Evolutionary conservation across 192 early-diverging fungal genomes (phyloP).

Genomic region (Podila minutissima): DNA sequence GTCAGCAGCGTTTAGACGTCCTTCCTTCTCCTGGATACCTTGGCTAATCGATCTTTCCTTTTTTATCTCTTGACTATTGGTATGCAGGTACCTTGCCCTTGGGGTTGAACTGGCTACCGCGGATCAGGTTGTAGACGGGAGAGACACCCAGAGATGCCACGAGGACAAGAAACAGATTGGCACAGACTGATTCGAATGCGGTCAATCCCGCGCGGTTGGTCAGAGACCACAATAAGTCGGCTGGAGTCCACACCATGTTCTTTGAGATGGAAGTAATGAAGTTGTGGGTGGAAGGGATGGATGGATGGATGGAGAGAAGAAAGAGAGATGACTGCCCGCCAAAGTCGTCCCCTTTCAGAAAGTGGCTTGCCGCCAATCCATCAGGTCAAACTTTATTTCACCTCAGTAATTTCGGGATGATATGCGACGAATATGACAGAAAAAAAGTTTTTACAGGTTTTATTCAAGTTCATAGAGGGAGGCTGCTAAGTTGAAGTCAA

Average conservation of each 20-base stretch:
- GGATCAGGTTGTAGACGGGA: constrained; percentile 29
- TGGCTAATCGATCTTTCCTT: not conserved
- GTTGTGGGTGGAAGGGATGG: not conserved
- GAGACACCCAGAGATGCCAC: constrained; percentile 16
- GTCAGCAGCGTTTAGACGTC: not conserved
- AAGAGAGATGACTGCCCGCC: constrained; percentile 5
- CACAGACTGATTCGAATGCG: constrained; percentile 40
- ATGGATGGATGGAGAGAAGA: not conserved
- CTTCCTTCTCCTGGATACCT: not conserved
- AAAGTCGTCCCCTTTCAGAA: not conserved
- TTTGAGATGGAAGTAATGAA: not conserved
- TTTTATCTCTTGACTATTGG: not conserved
- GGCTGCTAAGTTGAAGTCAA: too few relatives aligned
- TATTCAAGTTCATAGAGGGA: too few relatives aligned
- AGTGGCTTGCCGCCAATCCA: too few relatives aligned
- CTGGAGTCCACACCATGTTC: constrained; percentile 32
- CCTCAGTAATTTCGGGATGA: too few relatives aligned
- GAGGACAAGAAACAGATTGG: constrained; percentile 29
- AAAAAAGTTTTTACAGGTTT: too few relatives aligned
- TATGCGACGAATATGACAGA: too few relatives aligned
- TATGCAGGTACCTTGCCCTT: constrained; percentile 34
- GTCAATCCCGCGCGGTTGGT: constrained; percentile 23
- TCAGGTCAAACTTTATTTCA: too few relatives aligned
- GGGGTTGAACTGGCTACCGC: constrained; percentile 37
- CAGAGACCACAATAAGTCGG: constrained; percentile 44